Base-by-base conservation (phyloP, 2,329 filamentous ascomycete genomes). In the Emmonsia crescens region DNA sequence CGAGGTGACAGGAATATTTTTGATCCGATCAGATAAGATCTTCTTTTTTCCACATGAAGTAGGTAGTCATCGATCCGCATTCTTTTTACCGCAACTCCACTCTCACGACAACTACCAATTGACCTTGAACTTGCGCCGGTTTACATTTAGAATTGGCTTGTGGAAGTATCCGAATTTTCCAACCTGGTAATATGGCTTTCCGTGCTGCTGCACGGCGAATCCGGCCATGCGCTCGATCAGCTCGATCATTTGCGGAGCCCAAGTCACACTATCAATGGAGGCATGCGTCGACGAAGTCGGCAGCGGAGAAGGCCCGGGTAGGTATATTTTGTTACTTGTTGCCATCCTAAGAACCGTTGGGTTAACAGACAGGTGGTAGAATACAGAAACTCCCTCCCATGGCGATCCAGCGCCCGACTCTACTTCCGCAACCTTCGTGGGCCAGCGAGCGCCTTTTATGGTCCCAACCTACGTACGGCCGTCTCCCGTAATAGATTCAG, bases 391-490 rank as follows among this genome's bases (percentile, higher is more conserved):
- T 2, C 72, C 88, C 14, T 80, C 88, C 10, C 90, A 88, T 67
- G 82, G 88, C 57, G 91, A 95, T 70, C 90, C 91, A 42, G 71
- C 85, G 16, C 69, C 83, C 56, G 87, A 91, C 74, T 94, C 91
- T 0, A 79, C 85, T 68, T 95, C 89, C 66, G 83, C 85, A 40
- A 82, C 85, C 36, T 82, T 96, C 63, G 84, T 96, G 66, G 82
- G 85, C 67, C 84, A 89, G 64, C 86, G 91, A 69, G 82, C 86
- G 38, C 88, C 89, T 2, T 97, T 86, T 77, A 97, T 99, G 93
- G 89, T 99, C 33, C 88, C 91, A 1, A 99, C 94, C 60, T 99
- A 99, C 76, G 86, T 91, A 59, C 89, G 94, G 31, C 93, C 94
- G 57, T 83, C 89, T 52, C 91, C 91, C 1, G 89, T 97, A 71